Conservation (phyloP, 495 filamentous ascomycete species). For the Jackrogersella multiformis region DNA sequence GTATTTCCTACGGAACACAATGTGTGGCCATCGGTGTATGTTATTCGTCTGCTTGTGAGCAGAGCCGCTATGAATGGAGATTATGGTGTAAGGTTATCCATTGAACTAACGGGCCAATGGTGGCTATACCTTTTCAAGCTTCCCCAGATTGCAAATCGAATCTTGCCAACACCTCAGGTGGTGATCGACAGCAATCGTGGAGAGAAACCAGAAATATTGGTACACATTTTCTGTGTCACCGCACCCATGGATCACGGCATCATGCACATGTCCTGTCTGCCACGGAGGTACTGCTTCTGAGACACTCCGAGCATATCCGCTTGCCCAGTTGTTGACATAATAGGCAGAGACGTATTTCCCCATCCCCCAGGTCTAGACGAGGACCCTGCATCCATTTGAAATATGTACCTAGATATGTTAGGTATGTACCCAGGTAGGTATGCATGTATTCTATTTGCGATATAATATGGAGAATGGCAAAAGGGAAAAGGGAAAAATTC, state of each 20-base stretch:
- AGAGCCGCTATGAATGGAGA: background rate
- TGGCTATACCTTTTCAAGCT: background rate
- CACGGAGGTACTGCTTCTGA: background rate
- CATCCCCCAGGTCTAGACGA: background rate
- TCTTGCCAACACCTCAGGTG: background rate
- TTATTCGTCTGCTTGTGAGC: background rate
- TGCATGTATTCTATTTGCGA: slow-evolving; percentile 26
- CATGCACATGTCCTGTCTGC: background rate
- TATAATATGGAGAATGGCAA: slow-evolving; percentile 10
- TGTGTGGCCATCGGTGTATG: background rate
- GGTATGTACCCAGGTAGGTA: no score
- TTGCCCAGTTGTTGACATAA: background rate
- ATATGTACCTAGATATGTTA: no score
- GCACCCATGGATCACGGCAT: slow-evolving; percentile 1
- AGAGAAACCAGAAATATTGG: background rate
- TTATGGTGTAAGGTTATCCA: no score
- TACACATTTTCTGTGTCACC: background rate
- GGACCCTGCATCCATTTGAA: background rate
- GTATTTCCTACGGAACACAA: background rate
- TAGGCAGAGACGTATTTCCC: background rate
- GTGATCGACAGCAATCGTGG: background rate
- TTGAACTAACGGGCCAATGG: background rate
- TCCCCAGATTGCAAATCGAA: slow-evolving; percentile 4
- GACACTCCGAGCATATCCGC: slow-evolving; percentile 8
- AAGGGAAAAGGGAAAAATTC: slow-evolving; percentile 16